Percentiles rank a stretch among this genome's conserved stretches.
These are phyloP conservation scores for Colletotrichum phormii DNA, from an alignment of 2,329 filamentous ascomycete species.

Conservation along the genomic window DNA sequence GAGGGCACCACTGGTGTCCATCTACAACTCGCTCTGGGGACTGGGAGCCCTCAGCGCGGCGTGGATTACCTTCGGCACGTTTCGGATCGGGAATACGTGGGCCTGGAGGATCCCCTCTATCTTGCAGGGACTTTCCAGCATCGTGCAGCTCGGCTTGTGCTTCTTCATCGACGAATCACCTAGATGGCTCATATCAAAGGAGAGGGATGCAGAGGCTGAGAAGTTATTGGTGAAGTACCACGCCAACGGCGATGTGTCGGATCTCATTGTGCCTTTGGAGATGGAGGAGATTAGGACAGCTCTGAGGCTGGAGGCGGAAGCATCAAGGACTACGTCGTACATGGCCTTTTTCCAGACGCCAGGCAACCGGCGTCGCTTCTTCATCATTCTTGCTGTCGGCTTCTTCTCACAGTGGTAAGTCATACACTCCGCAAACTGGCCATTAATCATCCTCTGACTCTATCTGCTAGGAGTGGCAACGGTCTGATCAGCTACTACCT, in stretches of 20 bases:
- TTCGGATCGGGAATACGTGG: constrained; percentile 29
- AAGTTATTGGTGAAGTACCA: constrained; percentile 54
- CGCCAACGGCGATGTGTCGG: constrained; percentile 61
- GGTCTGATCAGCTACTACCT: constrained; percentile 53
- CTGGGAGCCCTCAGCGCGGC: constrained; percentile 38
- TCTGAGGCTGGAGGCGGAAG: constrained; percentile 34
- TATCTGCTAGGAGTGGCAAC: constrained; percentile 45
- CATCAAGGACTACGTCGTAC: constrained; percentile 35
- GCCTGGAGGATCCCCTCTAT: constrained; percentile 31
- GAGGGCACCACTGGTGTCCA: constrained; percentile 23
- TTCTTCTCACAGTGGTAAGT: constrained; percentile 53
- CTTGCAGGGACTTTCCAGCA: constrained; percentile 21
- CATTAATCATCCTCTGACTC: constrained; percentile 28
- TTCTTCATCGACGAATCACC: constrained; percentile 46
- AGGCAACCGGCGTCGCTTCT: constrained; percentile 51
- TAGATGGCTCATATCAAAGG: constrained; percentile 46
- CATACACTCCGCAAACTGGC: not conserved
- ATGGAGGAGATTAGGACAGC: constrained; percentile 36
- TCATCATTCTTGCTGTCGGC: constrained; percentile 60
- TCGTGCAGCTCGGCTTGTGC: constrained; percentile 30
- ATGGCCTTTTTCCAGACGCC: constrained; percentile 38
- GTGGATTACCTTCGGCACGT: constrained; percentile 38
- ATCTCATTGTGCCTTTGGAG: constrained; percentile 58
- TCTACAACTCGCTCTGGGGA: constrained; percentile 31
- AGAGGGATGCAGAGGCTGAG: constrained; percentile 47